A percentile compares a stretch with the other conserved stretches of the same genome.
Conservation (phyloP, 805 yeast species). For the Saturnispora saitoi region DNA sequence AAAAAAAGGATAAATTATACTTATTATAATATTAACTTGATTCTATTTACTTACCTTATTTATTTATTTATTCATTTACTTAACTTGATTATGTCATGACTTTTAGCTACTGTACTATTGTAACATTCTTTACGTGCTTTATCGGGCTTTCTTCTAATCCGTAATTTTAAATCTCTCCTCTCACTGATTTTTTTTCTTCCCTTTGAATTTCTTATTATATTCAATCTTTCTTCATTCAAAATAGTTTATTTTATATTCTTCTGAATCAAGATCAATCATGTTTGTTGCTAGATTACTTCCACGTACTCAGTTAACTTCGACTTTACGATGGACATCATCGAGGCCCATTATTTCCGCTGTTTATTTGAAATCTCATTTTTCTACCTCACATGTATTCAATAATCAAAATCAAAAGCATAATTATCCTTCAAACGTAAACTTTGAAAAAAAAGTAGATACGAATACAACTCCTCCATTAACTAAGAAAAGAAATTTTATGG, state of each 20-base stretch:
- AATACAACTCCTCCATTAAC: not conserved
- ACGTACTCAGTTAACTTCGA: not conserved
- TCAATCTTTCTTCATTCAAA: not conserved
- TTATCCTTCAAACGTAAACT: not conserved
- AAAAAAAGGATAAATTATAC: too few species aligned
- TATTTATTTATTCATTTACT: not conserved
- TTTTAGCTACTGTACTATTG: not conserved
- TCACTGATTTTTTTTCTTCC: not conserved
- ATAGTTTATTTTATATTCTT: not conserved
- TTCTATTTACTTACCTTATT: constrained; percentile 2
- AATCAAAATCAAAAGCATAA: not conserved
- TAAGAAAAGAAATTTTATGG: not conserved
- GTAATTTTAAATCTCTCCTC: not conserved
- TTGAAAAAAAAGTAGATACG: not conserved
- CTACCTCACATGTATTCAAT: not conserved
- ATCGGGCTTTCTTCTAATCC: too few species aligned
- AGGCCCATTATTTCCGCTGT: not conserved
- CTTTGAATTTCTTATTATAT: not conserved
- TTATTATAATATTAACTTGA: not conserved
- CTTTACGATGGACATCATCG: not conserved
- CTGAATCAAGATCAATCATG: not conserved
- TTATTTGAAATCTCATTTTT: not conserved
- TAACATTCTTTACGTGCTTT: too few species aligned
- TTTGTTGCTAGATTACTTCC: not conserved
- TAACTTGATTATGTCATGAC: constrained; percentile 6